Evolutionary conservation across 305 asterid genomes (phyloP), one percentile per base, ranked within the genome.

Genomic region (Fraxinus angustifolia): DNA sequence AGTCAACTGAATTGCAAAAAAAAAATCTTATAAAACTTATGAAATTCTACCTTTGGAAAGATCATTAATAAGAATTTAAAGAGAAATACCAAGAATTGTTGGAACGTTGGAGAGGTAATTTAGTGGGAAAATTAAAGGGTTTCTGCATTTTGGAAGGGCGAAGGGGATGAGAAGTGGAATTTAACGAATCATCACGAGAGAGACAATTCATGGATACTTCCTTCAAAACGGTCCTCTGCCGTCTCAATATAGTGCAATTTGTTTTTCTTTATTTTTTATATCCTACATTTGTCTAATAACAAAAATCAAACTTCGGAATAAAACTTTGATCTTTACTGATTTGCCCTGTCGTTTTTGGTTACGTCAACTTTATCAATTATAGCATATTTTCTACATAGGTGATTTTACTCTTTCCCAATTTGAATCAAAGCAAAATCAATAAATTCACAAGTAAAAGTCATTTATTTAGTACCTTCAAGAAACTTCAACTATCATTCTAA

Each of bases 1-100:
- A 70, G 80, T 82, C 50, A 83, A 83, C 50, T 81, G 77, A 76
- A 88, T 68, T 75, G 67, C 23, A 65, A 35, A 70, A 81, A 70
- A 81, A 14, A 72, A 82, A 42, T 11, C 35, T 67, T 78, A 82
- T 73, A 67, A 45, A 73, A 75, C 60, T 67, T 62, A 83, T 80
- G 80, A 83, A 78, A 70, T 11, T 31, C 76, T 60, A 83, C 73
- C 74, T 79, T 80, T 38, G 35, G 56, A n/a, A 21, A 74, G 10
- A 74, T 21, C 53, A 19, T 16, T 36, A 30, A 70, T 17, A 72
- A 6, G 76, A 72, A 33, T 26, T 6, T 31, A 67, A 67, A 67
- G 74, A 21, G 10, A 40, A 14, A 74, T 74, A 40, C 16, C 2
- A 36, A 35, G 17, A 74, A 74, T 2, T 16, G 78, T 36, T 38